Evolutionary conservation across 2,329 filamentous ascomycete species (phyloP).

Genomic region (Phialophora chinensis): DNA sequence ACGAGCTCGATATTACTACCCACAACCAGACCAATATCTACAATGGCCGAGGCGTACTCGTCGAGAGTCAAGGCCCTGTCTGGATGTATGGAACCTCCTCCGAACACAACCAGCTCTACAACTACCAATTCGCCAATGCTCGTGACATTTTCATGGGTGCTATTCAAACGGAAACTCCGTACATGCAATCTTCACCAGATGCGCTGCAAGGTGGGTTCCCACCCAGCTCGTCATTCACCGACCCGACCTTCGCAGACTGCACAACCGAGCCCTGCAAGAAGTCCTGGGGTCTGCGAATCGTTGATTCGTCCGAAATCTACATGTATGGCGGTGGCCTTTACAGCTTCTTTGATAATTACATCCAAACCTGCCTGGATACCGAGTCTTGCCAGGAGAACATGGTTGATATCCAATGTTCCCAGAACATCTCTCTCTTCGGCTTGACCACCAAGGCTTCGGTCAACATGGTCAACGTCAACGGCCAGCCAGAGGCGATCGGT

Average conservation of each 20-base stretch:
- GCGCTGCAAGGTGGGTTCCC: conserved; percentile 71
- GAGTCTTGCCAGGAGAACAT: conserved; percentile 80
- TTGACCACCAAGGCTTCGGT: conserved; percentile 75
- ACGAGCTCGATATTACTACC: conserved; percentile 78
- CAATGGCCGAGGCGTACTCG: conserved; percentile 81
- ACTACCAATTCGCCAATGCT: conserved; percentile 83
- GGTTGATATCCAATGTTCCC: conserved; percentile 70
- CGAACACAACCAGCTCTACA: conserved; percentile 68
- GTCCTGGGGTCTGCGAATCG: conserved; percentile 76
- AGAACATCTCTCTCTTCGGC: conserved; percentile 67
- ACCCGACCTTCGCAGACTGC: conserved; percentile 74
- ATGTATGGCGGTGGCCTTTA: conserved; percentile 78
- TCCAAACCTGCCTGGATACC: conserved; percentile 69
- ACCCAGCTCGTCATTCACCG: conserved; percentile 62
- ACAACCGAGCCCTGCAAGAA: conserved; percentile 67
- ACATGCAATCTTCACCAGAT: conserved; percentile 79
- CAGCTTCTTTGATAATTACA: conserved; percentile 84
- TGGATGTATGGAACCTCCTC: conserved; percentile 80
- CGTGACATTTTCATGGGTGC: conserved; percentile 80
- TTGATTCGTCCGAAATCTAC: conserved; percentile 69
- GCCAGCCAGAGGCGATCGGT: conserved; percentile 60
- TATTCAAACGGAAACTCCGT: conserved; percentile 89
- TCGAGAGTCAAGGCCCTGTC: conserved; percentile 76
- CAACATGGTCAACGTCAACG: conserved; percentile 74
- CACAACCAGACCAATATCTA: conserved; percentile 75